Base-by-base conservation (phyloP, 345 rosid species). In the Aquilaria sinensis region DNA sequence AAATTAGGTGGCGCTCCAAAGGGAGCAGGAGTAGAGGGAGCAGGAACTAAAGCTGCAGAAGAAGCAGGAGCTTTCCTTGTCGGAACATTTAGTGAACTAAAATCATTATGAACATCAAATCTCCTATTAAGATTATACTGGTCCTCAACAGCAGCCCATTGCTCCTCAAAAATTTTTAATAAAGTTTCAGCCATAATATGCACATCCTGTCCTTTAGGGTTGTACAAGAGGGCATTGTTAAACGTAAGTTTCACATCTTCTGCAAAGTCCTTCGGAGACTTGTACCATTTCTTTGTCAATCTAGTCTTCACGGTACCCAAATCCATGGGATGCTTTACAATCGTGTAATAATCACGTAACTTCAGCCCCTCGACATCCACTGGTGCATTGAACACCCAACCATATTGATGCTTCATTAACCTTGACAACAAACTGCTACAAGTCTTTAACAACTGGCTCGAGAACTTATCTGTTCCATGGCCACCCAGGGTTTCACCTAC, bases 261-360 rank as follows among this genome's bases (percentile, higher is more conserved):
- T 2, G 90, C 92, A 75, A 93, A 90, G 60, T 83, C 90, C 77
- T 58, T 68, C 0, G 97, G 83, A 0, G 92, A 83, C 74, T 85
- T 78, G 58, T 90, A 93, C 83, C 60, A 72, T 51, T 76, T 82
- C 67, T 83, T 83, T 59, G 70, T 76, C 85, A 87, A 70, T 78
- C 78, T 84, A 69, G 59, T 73, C 77, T 83, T 85, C 67, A 93
- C 92, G 0, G 97, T 84, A 11, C 97, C 97, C 71, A 93, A 80
- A 85, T 93, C 98, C 98, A 93, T 93, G 0, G 97, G 98, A 59
- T 79, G 85, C 77, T 83, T 83, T 59, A 93, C 68, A 51, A 90
- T 87, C 4, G 65, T 76, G 53, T 76, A 76, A 66, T 93, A 93
- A 77, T 93, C 98, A 62, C 75, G 88, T 73, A 90, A 73, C 58